These are phyloP conservation scores for Linderniella brevidens DNA, from an alignment of 257 asterid species.

Conservation along the genomic window DNA sequence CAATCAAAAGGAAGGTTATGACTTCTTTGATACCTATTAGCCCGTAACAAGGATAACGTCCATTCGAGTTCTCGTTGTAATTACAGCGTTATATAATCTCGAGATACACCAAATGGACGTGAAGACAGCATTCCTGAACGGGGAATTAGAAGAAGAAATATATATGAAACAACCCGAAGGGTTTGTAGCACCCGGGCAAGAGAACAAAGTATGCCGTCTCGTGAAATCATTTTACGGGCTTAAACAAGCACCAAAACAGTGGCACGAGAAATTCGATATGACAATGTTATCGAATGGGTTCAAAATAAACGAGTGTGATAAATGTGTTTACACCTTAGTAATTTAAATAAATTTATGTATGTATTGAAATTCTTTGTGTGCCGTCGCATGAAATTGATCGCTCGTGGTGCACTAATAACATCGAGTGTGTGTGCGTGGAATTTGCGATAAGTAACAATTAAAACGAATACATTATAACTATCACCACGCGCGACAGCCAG, in stretches of 20 bases:
- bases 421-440: no score
- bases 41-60: background rate
- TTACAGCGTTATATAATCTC: background rate
- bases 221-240: background rate
- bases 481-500: no score
- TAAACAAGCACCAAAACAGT: conserved; percentile 3
- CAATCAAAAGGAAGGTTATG: background rate
- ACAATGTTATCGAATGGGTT: conserved; percentile 1
- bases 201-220: background rate
- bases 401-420: no score
- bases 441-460: no score
- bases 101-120: conserved; percentile 2
- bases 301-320: background rate
- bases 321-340: background rate
- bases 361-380: no score
- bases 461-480: no score
- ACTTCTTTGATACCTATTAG: background rate
- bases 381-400: no score
- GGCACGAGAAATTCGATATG: background rate
- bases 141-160: background rate
- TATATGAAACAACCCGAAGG: background rate
- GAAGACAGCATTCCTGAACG: background rate
- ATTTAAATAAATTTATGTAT: no score
- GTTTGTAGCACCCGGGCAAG: background rate
- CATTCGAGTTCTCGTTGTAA: background rate